Evolutionary conservation across 2,329 filamentous ascomycete species (phyloP).

Genomic region (Davidsoniella australis): DNA sequence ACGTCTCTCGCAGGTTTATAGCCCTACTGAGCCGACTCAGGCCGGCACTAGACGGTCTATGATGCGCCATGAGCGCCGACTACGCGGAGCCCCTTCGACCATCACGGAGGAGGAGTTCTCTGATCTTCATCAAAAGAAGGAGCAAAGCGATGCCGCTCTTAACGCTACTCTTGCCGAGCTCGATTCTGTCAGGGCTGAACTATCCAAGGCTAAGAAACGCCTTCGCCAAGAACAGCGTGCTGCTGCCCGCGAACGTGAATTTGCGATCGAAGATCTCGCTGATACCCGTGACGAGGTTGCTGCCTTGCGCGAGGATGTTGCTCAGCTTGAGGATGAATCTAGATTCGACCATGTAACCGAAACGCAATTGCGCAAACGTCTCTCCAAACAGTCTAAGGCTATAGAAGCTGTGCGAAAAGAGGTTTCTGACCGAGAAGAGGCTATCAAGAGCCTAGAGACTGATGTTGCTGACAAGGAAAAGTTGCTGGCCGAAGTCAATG

Average conservation of each 20-base stretch:
- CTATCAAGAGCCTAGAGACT: conserved; percentile 8
- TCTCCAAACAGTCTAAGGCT: conserved; percentile 63
- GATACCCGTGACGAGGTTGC: conserved; percentile 10
- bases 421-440: conserved; percentile 89
- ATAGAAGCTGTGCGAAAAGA: conserved; percentile 73
- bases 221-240: conserved; percentile 8
- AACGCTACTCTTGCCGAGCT: conserved; percentile 55
- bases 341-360: conserved; percentile 57
- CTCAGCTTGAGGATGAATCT: conserved; percentile 51
- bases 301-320: conserved; percentile 10
- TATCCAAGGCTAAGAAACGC: conserved; percentile 4
- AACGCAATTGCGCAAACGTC: conserved; percentile 51
- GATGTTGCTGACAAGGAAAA: conserved; percentile 9
- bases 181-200: conserved; percentile 40
- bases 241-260: conserved; percentile 28
- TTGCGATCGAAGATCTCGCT: conserved; percentile 80
- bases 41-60: neutral
- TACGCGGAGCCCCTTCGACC: neutral
- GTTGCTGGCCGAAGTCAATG: conserved; percentile 4
- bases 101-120: conserved; percentile 9
- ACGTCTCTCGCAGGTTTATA: conserved; percentile 4
- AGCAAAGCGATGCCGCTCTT: conserved; percentile 8
- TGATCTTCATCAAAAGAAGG: conserved; percentile 7
- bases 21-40: neutral
- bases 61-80: neutral